Conservation (phyloP, 139 green algal species). For the Asterochloris sp. region DNA sequence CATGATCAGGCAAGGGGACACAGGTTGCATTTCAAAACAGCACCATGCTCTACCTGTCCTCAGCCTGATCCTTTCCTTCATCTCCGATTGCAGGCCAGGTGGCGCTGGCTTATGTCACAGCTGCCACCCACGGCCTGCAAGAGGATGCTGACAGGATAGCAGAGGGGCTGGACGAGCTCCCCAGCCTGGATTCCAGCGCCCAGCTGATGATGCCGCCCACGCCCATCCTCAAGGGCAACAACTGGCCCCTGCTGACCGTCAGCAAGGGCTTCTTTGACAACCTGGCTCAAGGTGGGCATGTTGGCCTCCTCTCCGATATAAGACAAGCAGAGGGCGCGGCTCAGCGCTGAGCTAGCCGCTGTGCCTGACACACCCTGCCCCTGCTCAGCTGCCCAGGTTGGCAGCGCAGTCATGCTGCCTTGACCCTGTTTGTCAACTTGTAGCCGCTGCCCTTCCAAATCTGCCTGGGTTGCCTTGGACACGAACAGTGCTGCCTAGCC, state of each 20-base stretch:
- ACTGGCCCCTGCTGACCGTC: slow-evolving; percentile 98
- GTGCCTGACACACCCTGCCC: no score
- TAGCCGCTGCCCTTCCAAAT: no score
- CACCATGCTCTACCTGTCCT: no score
- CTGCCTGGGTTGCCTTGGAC: no score
- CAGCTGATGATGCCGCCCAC: slow-evolving; percentile 63
- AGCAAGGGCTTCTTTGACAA: slow-evolving; percentile 97
- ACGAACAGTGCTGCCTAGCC: no score
- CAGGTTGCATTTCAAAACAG: background rate
- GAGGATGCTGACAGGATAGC: slow-evolving; percentile 64
- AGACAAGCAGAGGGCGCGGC: no score
- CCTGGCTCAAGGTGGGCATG: slow-evolving; percentile 42
- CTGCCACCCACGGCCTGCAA: slow-evolving; percentile 78
- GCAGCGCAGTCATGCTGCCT: no score
- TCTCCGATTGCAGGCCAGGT: slow-evolving; percentile 62
- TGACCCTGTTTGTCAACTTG: no score
- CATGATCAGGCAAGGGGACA: background rate
- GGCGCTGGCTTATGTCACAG: slow-evolving; percentile 90
- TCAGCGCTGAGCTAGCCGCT: no score
- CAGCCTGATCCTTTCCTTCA: background rate
- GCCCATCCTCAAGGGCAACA: slow-evolving; percentile 83
- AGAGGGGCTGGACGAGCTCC: slow-evolving; percentile 49
- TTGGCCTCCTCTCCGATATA: background rate
- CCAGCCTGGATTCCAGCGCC: slow-evolving; percentile 29
- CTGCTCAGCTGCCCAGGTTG: no score